phyloP scores from a whole-genome alignment of 257 asterid genomes.

The Misopates orontium region DNA sequence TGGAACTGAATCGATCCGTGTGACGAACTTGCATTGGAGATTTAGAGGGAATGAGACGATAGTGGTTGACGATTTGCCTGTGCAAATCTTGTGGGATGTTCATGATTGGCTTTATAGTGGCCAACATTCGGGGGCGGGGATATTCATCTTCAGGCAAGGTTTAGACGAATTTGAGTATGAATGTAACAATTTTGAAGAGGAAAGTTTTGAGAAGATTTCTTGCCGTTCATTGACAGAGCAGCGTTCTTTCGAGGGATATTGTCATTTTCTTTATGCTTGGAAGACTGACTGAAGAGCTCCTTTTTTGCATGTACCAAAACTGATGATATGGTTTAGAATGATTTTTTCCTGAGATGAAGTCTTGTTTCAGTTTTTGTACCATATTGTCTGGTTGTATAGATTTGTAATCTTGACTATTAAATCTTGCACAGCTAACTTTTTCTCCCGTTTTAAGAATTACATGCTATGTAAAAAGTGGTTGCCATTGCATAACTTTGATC shows the following conservation, averaged over 20 bases:
- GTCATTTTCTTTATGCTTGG: conserved; percentile 85
- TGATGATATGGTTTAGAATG: background rate
- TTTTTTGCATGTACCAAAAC: background rate
- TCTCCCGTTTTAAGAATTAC: background rate
- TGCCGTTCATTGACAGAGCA: conserved; percentile 27
- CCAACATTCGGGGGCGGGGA: conserved; percentile 49
- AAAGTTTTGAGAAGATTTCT: conserved; percentile 13
- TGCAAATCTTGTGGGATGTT: conserved; percentile 84
- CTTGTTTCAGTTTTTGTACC: conserved; percentile 11
- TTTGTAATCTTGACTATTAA: background rate
- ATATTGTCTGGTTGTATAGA: background rate
- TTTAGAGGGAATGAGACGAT: conserved; percentile 83
- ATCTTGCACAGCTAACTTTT: background rate
- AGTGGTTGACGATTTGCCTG: conserved; percentile 51
- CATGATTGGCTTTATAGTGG: conserved; percentile 73
- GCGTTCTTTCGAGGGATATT: conserved; percentile 43
- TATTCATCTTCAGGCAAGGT: conserved; percentile 63
- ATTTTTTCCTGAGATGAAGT: background rate
- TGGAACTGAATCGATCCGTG: conserved; percentile 57
- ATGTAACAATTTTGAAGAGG: conserved; percentile 19
- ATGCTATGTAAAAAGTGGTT: background rate
- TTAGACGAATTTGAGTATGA: conserved; percentile 1
- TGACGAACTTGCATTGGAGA: conserved; percentile 73
- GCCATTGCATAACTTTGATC: background rate
- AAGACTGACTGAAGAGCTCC: conserved; percentile 47